Conservation (phyloP, 179 eudicot species). For the Amaranthus tricolor region DNA sequence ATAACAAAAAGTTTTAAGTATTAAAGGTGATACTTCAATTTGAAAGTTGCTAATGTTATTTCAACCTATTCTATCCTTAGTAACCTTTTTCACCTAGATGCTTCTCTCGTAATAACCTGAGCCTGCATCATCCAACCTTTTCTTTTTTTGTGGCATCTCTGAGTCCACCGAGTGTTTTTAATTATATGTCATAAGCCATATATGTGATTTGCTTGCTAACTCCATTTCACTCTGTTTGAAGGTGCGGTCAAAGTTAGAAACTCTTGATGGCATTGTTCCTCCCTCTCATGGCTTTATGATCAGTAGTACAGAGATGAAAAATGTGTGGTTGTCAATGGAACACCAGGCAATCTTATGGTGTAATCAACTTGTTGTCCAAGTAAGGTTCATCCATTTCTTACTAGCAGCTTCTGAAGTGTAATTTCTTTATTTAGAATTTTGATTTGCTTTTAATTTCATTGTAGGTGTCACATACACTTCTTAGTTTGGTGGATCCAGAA, state of each 20-base stretch:
- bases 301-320: slow-evolving; percentile 81
- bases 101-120: slow-evolving; percentile 11
- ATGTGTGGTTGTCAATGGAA: slow-evolving; percentile 99
- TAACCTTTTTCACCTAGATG: slow-evolving; percentile 1
- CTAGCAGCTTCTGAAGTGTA: not conserved
- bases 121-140: not conserved
- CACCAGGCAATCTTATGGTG: slow-evolving; percentile 98
- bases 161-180: slow-evolving; percentile 15
- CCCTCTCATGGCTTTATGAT: slow-evolving; percentile 82
- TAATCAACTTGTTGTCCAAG: slow-evolving; percentile 91
- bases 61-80: too few relatives aligned
- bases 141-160: slow-evolving; percentile 12
- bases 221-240: slow-evolving; percentile 34
- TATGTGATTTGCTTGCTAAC: slow-evolving; percentile 17
- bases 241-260: slow-evolving; percentile 81
- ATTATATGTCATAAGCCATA: slow-evolving; percentile 14
- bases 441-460: slow-evolving; percentile 24
- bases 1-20: not conserved
- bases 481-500: slow-evolving; percentile 72
- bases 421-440: slow-evolving; percentile 21
- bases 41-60: slow-evolving; percentile 12
- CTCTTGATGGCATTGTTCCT: slow-evolving; percentile 96
- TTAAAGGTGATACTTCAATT: not conserved
- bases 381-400: slow-evolving; percentile 30
- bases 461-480: slow-evolving; percentile 94